Conservation (phyloP, 257 asterid genomes). For the Solanum rostratum region DNA sequence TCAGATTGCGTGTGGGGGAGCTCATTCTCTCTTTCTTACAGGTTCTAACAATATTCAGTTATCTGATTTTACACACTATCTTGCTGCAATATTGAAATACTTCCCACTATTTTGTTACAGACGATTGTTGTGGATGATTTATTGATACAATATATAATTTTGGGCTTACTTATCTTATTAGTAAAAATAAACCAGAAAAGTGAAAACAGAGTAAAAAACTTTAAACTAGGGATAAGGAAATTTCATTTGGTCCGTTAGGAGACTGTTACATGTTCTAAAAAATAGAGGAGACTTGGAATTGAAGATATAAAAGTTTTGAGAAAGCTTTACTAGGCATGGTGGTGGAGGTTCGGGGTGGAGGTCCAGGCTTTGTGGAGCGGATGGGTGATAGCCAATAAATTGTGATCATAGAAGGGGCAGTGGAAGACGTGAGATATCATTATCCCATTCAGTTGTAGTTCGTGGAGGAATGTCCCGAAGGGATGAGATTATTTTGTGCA, state of each 20-base stretch:
- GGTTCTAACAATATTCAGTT: constrained; percentile 22
- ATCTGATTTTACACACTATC: not conserved
- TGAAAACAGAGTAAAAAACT: not conserved
- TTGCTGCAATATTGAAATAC: not conserved
- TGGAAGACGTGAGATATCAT: not conserved
- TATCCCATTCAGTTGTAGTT: not conserved
- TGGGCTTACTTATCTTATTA: not conserved
- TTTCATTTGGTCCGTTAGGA: not conserved
- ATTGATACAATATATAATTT: not conserved
- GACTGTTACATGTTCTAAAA: not conserved
- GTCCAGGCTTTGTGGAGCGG: not conserved
- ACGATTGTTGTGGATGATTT: not conserved
- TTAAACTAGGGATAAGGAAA: not conserved
- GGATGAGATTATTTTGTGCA: not conserved
- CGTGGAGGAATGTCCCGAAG: not conserved
- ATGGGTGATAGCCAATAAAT: not conserved
- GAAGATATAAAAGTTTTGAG: not conserved
- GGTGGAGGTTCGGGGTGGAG: not conserved
- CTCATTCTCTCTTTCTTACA: constrained; percentile 87
- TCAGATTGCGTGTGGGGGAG: constrained; percentile 89
- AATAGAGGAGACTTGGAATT: not conserved
- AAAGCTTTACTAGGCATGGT: not conserved
- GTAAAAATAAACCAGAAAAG: not conserved
- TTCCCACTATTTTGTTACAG: too few relatives aligned
- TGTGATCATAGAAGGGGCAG: not conserved